A percentile compares a stretch with the other conserved stretches of the same genome.
Conservation (phyloP, 805 yeast species). For the Candida xiaguanensis region DNA sequence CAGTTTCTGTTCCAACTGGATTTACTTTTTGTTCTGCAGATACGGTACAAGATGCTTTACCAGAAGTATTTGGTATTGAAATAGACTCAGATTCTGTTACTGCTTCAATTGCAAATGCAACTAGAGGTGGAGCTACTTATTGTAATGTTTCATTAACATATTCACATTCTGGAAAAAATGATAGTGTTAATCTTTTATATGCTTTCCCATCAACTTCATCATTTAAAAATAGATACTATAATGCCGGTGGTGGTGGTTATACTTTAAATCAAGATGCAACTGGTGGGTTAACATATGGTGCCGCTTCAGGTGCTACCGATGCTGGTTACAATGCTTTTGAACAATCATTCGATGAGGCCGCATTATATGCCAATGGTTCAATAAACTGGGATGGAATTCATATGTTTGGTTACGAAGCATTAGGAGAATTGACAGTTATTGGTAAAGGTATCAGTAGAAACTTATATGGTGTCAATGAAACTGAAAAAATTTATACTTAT, state of each 20-base stretch:
- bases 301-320: not conserved
- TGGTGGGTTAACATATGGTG: not conserved
- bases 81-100: not conserved
- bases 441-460: not conserved
- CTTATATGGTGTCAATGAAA: not conserved
- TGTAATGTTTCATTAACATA: not conserved
- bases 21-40: not conserved
- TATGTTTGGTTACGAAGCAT: conserved; percentile 2
- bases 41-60: not conserved
- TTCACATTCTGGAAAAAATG: not conserved
- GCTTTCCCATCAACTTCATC: not conserved
- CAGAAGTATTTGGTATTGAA: not conserved
- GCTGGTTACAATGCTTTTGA: not conserved
- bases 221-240: not conserved
- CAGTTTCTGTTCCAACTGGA: not conserved
- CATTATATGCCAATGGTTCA: not conserved
- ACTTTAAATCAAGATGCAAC: not conserved
- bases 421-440: not conserved
- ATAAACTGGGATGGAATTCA: not conserved
- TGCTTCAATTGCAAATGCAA: not conserved
- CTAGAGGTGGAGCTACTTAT: not conserved
- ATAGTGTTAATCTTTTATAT: not conserved
- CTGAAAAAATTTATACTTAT: not conserved
- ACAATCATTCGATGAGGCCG: not conserved
- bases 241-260: conserved; percentile 1